Percentiles rank a stretch among this genome's conserved stretches.
phyloP scores from a whole-genome alignment of 2,329 filamentous ascomycete species.

The Truncatella angustata region DNA sequence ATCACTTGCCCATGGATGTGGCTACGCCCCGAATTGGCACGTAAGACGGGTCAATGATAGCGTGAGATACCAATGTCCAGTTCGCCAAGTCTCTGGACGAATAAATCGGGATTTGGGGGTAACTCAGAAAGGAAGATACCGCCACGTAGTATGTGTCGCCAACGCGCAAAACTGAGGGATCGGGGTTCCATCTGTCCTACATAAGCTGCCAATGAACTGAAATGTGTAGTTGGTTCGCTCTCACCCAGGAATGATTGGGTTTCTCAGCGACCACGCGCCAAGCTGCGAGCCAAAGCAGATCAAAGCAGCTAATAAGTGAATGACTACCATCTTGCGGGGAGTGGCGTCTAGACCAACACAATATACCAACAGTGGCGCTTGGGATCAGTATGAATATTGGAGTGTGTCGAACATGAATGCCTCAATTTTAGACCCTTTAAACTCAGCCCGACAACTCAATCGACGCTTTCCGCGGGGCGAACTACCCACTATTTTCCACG shows the following conservation, averaged over 20 bases:
- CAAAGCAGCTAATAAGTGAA: background rate
- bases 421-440: too few relatives aligned
- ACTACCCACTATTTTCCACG: too few relatives aligned
- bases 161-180: background rate
- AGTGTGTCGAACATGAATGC: too few relatives aligned
- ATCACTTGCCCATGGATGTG: constrained; percentile 18
- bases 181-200: background rate
- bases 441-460: too few relatives aligned
- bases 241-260: background rate
- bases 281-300: background rate
- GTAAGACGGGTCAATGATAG: background rate
- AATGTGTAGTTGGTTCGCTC: background rate
- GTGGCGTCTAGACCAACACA: too few relatives aligned
- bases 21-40: background rate
- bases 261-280: background rate
- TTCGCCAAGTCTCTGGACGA: constrained; percentile 31
- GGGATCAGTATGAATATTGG: too few relatives aligned
- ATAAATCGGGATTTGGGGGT: constrained; percentile 47
- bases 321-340: too few relatives aligned
- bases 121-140: constrained; percentile 59
- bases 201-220: background rate
- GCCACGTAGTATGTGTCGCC: constrained; percentile 28
- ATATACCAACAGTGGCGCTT: too few relatives aligned
- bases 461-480: too few relatives aligned
- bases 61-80: constrained; percentile 17